Evolutionary conservation across 345 rosid genomes (phyloP).

Genomic region (Eucalyptus globulus): DNA sequence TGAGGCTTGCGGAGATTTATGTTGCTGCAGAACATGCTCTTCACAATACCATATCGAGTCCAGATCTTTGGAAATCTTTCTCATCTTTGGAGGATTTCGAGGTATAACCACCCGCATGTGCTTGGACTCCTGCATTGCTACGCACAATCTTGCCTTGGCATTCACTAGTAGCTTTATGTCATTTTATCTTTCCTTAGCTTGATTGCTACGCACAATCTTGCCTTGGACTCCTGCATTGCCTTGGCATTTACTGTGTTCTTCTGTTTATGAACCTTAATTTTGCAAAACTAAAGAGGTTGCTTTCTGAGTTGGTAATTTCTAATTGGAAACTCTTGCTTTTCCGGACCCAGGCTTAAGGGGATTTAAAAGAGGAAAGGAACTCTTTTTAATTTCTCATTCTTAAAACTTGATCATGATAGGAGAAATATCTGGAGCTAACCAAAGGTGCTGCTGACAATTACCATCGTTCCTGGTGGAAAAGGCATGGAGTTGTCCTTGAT

Average conservation of each 20-base stretch:
- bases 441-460: conserved; percentile 97
- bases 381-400: not conserved
- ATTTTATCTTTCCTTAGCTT: not conserved
- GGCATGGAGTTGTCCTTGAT: conserved; percentile 97
- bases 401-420: conserved; percentile 29
- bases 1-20: conserved; percentile 94
- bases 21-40: conserved; percentile 93
- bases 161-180: not conserved
- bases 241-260: not conserved
- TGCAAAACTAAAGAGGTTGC: not conserved
- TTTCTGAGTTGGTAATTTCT: not conserved
- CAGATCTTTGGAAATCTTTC: conserved; percentile 53
- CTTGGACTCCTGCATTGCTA: not conserved
- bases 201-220: not conserved
- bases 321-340: not conserved
- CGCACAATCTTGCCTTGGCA: not conserved
- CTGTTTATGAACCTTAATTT: not conserved
- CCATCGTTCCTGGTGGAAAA: conserved; percentile 98
- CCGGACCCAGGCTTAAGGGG: not conserved
- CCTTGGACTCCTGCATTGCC: too few relatives aligned
- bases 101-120: conserved; percentile 24
- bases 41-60: conserved; percentile 59
- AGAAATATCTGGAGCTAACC: conserved; percentile 76
- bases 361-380: not conserved
- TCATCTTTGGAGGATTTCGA: conserved; percentile 79